phyloP scores from a whole-genome alignment of 257 asterid genomes.

The Solanum paucissectum region DNA sequence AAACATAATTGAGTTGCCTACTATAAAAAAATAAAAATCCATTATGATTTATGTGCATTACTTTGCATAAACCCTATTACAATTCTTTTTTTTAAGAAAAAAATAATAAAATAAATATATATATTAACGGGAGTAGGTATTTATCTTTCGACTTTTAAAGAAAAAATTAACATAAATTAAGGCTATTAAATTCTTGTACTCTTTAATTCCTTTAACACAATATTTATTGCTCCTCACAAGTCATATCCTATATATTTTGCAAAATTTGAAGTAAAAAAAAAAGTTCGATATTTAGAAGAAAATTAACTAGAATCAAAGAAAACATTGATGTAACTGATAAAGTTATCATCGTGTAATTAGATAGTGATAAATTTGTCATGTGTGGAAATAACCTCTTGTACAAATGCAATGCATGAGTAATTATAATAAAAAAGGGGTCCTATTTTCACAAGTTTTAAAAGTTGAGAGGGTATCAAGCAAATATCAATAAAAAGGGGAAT shows the following conservation, averaged over 20 bases:
- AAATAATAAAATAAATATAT: too few species aligned
- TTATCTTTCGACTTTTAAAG: background rate
- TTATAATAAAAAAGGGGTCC: background rate
- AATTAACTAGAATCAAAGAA: rapidly evolving
- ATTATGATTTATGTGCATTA: background rate
- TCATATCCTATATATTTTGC: background rate
- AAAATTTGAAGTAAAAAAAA: background rate
- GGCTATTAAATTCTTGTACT: background rate
- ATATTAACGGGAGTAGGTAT: background rate
- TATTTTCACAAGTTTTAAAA: background rate
- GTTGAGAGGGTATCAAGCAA: background rate
- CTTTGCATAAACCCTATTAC: background rate
- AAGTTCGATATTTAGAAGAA: background rate
- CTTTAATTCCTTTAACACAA: background rate
- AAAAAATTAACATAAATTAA: background rate
- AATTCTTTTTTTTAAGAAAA: background rate
- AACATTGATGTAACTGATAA: rapidly evolving
- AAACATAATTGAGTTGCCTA: background rate
- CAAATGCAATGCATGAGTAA: too few species aligned
- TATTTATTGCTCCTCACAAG: background rate
- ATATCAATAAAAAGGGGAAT: background rate
- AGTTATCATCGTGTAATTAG: rapidly evolving
- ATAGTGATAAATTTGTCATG: rapidly evolving
- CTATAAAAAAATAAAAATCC: too few species aligned
- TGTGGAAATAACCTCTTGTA: background rate